Evolutionary conservation across 345 rosid genomes (phyloP), one percentile per base, ranked within the genome.

Genomic region (Acer campestre): DNA sequence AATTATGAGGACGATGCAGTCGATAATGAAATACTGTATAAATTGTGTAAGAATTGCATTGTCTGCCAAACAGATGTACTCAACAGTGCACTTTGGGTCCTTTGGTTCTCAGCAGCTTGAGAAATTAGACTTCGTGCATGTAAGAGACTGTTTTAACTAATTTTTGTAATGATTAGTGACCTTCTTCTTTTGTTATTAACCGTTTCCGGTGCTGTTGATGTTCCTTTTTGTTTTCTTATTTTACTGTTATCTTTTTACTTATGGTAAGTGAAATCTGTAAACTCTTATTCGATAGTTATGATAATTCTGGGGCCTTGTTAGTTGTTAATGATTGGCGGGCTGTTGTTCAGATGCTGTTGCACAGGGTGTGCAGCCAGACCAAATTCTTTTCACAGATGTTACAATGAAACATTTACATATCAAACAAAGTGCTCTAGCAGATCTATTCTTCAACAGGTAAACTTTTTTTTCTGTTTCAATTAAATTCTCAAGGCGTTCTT

Each of bases 101-200:
- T 97, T 55, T 89, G 97, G 73, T 97, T 97, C 80, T 98, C 99
- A 40, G 98, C 99, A 75, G 98, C 99, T 1, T 98, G 99, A 67
- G 99, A 97, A 85, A 90, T 85, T 88, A 91, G 98, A 85, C 88
- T 97, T 49, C 92, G 98, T 13, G 58, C 90, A 76, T 92, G 99
- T 97, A 88, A 14, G 98, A 46, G 29, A 35, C 51, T 29, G 16
- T 61, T 55, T 42, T 75, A 14, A 13, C 56, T 31, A 18, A 29
- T 61, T 7, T 25, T 65, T 27, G 27, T 48, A 44, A 22, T 35
- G 46, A 35, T 38, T 17, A 40, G 42, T 18, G 18, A 18, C 27
- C 27, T 62, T 40, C 27, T 46, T 22, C 46, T 42, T 48, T 38
- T 0, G 11, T 6, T 14, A 59, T 10, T 61, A 13, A 12, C 9